Conservation (phyloP, 164 flowering plant genomes). For the Dillenia suffruticosa region DNA sequence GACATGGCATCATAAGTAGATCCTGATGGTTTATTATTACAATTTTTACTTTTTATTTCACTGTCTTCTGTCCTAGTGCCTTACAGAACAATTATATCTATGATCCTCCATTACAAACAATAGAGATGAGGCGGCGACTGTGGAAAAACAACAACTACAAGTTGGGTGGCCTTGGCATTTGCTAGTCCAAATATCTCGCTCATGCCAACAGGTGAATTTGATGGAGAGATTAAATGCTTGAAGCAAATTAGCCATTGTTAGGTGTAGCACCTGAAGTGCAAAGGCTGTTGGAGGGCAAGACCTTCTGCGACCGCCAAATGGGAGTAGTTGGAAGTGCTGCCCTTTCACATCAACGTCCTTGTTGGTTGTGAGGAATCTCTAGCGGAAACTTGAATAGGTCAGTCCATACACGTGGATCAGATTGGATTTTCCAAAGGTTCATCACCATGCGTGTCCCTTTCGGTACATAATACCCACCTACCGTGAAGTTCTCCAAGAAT, state of each 20-base stretch:
- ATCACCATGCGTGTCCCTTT: slow-evolving; percentile 7
- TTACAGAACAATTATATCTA: too few relatives aligned
- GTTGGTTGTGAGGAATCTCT: slow-evolving; percentile 10
- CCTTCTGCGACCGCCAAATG: slow-evolving; percentile 13
- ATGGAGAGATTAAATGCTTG: slow-evolving; percentile 14
- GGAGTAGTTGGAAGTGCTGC: slow-evolving; percentile 13
- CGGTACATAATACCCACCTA: slow-evolving; percentile 8
- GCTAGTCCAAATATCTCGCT: too few relatives aligned
- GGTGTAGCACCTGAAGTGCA: slow-evolving; percentile 2
- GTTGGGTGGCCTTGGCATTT: too few relatives aligned
- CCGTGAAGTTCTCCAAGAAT: not conserved
- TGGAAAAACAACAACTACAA: too few relatives aligned
- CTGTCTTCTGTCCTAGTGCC: too few relatives aligned
- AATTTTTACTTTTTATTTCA: too few relatives aligned
- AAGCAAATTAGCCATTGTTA: slow-evolving; percentile 14
- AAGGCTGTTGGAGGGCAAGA: slow-evolving; percentile 8
- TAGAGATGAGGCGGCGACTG: too few relatives aligned
- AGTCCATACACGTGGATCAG: not conserved
- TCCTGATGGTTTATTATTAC: too few relatives aligned
- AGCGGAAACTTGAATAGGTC: slow-evolving; percentile 6
- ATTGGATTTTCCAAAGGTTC: too few relatives aligned
- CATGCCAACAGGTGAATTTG: slow-evolving; percentile 7
- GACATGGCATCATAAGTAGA: too few relatives aligned
- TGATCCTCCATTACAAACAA: too few relatives aligned
- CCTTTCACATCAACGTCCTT: slow-evolving; percentile 10